Evolutionary conservation across 108 stramenopile genomes (phyloP).

Genomic region (Discostella stelligeroides): DNA sequence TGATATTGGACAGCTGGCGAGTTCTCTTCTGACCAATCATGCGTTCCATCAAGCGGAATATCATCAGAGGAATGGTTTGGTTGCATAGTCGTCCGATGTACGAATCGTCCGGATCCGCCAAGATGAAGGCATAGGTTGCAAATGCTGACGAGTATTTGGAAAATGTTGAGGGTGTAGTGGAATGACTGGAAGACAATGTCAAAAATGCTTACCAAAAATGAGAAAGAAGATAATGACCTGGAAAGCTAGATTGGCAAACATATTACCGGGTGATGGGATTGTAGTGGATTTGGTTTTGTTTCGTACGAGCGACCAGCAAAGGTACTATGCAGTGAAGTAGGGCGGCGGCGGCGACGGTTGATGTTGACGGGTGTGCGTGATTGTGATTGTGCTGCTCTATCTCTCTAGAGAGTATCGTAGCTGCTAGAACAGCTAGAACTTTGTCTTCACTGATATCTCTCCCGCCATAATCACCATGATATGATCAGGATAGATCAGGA

Average conservation of each 20-base stretch:
- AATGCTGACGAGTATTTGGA: conserved; percentile 2
- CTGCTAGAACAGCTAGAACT: too few species aligned
- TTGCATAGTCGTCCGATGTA: conserved; percentile 24
- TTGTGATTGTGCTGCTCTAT: too few species aligned
- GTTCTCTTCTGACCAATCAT: conserved; percentile 16
- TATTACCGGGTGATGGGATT: neutral
- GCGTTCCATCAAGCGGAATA: conserved; percentile 11
- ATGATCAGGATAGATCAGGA: too few species aligned
- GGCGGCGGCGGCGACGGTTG: too few species aligned
- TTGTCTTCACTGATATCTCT: too few species aligned
- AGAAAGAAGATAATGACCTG: neutral
- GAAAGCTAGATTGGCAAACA: neutral
- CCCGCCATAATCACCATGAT: too few species aligned
- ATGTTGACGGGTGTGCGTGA: too few species aligned
- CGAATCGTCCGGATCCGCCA: conserved; percentile 41
- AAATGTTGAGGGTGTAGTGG: too few species aligned
- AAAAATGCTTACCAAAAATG: neutral
- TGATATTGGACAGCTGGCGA: conserved; percentile 10
- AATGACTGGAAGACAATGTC: neutral
- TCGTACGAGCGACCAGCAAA: too few species aligned
- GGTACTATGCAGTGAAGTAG: too few species aligned
- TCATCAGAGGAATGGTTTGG: conserved; percentile 16
- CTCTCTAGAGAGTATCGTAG: too few species aligned
- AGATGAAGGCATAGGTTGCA: conserved; percentile 28
- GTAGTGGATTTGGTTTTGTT: neutral